A percentile compares a stretch with the other conserved stretches of the same genome.
Evolutionary conservation across 2,329 filamentous ascomycete genomes (phyloP).

Genomic region (Ceratocystis colombiana): DNA sequence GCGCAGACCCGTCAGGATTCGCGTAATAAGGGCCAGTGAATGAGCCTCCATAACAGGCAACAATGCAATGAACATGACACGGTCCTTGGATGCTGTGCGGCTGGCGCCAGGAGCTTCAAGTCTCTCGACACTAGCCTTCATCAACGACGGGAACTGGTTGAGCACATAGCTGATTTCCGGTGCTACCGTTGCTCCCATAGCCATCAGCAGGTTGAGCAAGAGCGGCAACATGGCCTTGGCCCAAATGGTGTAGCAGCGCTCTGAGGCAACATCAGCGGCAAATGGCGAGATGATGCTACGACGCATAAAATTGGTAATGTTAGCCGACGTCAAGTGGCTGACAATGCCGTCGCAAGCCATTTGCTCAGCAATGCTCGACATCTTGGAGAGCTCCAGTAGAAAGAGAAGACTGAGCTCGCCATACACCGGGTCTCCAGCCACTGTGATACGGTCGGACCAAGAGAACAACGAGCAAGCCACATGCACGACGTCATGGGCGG

Average conservation of each 20-base stretch:
- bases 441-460: constrained; percentile 76
- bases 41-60: constrained; percentile 67
- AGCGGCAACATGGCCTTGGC: constrained; percentile 76
- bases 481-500: constrained; percentile 62
- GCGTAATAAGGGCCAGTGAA: constrained; percentile 63
- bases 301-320: constrained; percentile 66
- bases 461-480: constrained; percentile 82
- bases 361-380: constrained; percentile 75
- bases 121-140: constrained; percentile 59
- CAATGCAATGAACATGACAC: constrained; percentile 60
- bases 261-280: constrained; percentile 55
- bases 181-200: constrained; percentile 70
- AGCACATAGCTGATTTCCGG: constrained; percentile 78
- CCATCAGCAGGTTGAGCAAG: constrained; percentile 74
- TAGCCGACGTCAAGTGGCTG: constrained; percentile 66
- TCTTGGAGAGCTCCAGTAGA: constrained; percentile 72
- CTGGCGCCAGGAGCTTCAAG: constrained; percentile 54
- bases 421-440: constrained; percentile 76
- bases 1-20: constrained; percentile 58
- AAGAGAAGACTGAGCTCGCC: constrained; percentile 86
- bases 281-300: constrained; percentile 65
- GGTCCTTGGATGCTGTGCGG: constrained; percentile 39
- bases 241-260: constrained; percentile 83
- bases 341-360: constrained; percentile 80
- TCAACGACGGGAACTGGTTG: constrained; percentile 75